These are phyloP conservation scores for Trichoderma oligosporum DNA, from an alignment of 2,329 filamentous ascomycete species.

Conservation along the genomic window DNA sequence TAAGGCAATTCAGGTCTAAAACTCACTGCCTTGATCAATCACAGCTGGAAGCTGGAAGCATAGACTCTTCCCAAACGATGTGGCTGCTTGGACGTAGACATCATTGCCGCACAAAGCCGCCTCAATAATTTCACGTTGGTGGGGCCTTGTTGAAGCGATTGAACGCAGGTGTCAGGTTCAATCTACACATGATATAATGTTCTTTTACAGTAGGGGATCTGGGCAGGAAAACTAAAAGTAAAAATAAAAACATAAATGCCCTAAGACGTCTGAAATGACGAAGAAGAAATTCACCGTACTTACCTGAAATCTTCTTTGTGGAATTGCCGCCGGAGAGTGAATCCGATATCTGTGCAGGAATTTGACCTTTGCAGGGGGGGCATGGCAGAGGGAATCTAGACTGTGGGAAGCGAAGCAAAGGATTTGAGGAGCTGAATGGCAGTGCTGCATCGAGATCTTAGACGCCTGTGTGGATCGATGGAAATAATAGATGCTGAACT, in stretches of 20 bases:
- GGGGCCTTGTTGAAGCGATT: constrained; percentile 51
- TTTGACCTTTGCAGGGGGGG: constrained; percentile 42
- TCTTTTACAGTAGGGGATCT: too few species aligned
- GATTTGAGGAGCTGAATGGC: not conserved
- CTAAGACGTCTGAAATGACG: not conserved
- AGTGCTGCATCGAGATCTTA: not conserved
- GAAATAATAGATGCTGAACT: not conserved
- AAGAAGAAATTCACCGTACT: not conserved
- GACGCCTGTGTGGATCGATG: not conserved
- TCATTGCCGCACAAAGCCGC: constrained; percentile 79
- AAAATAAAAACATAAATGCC: constrained; percentile 17
- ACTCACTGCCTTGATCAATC: constrained; percentile 77
- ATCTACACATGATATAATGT: not conserved
- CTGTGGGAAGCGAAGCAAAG: not conserved
- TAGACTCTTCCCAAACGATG: constrained; percentile 86
- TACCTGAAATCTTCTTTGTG: constrained; percentile 70
- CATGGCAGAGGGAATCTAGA: constrained; percentile 30
- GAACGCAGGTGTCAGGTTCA: not conserved
- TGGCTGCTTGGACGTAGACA: constrained; percentile 89
- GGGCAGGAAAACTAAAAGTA: too few species aligned
- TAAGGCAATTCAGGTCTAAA: constrained; percentile 11
- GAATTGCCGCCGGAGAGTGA: constrained; percentile 70
- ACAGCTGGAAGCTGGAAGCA: constrained; percentile 92
- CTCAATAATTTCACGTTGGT: constrained; percentile 82
- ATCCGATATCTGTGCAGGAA: constrained; percentile 64